Evolutionary conservation across 2,329 filamentous ascomycete genomes (phyloP).

Genomic region (Salinomyces thailandicus): DNA sequence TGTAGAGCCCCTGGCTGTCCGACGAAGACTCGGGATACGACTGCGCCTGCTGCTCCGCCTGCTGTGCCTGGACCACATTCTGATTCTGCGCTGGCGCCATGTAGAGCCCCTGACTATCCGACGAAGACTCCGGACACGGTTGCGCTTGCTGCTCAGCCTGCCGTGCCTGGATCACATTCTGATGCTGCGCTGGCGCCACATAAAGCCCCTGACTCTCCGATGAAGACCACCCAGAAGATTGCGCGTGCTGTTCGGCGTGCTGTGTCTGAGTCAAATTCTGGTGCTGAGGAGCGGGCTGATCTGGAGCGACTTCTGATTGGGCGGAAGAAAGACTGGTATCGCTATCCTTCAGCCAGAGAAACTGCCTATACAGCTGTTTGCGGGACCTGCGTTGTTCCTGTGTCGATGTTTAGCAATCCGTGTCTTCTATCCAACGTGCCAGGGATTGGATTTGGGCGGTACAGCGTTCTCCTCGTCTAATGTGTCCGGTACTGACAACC

Average conservation of each 20-base stretch:
- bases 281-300: not conserved
- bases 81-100: not conserved
- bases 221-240: too few species aligned
- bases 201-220: not conserved
- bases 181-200: too few species aligned
- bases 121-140: too few species aligned
- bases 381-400: not conserved
- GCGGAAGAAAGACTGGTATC: not conserved
- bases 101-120: not conserved
- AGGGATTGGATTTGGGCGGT: constrained; percentile 18
- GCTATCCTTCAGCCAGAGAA: not conserved
- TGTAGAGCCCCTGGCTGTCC: not conserved
- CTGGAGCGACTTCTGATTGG: not conserved
- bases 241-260: too few species aligned
- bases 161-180: not conserved
- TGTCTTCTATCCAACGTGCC: constrained; percentile 9
- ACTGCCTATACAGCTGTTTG: not conserved
- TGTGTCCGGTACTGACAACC: not conserved
- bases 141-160: not conserved
- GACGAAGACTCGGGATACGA: not conserved
- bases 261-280: not conserved
- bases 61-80: not conserved
- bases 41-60: not conserved
- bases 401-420: not conserved
- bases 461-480: constrained; percentile 15